Evolutionary conservation across 1,139 yeast species (phyloP).

Genomic region (Diutina ranongensis): DNA sequence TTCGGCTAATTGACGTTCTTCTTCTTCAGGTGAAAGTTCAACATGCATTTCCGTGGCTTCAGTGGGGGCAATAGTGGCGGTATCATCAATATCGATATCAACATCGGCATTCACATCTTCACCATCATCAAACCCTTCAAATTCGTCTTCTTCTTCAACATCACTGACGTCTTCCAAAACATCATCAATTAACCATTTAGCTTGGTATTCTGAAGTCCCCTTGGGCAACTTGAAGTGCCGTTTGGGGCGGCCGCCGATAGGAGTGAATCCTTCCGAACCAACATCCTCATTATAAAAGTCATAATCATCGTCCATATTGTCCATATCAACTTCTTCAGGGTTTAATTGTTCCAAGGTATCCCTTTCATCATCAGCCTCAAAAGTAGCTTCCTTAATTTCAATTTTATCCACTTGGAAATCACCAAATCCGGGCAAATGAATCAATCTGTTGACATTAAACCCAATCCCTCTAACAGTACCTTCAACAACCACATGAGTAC

Average conservation of each 20-base stretch:
- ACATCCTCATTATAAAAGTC: conserved; percentile 39
- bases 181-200: conserved; percentile 75
- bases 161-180: conserved; percentile 38
- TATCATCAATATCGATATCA: conserved; percentile 12
- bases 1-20: conserved; percentile 59
- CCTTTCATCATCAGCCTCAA: conserved; percentile 39
- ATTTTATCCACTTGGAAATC: conserved; percentile 72
- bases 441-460: conserved; percentile 60
- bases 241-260: too few species aligned
- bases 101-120: conserved; percentile 17
- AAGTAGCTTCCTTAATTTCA: conserved; percentile 30
- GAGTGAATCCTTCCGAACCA: conserved; percentile 13
- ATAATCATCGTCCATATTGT: conserved; percentile 16
- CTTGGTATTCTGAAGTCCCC: conserved; percentile 91
- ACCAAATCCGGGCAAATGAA: conserved; percentile 84
- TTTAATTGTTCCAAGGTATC: conserved; percentile 62
- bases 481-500: conserved; percentile 40
- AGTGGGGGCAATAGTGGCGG: conserved; percentile 27
- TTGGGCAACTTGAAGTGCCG: conserved; percentile 47
- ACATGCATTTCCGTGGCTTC: conserved; percentile 54
- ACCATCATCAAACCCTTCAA: conserved; percentile 14
- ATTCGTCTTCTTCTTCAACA: conserved; percentile 27
- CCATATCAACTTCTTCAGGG: conserved; percentile 33
- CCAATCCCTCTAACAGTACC: conserved; percentile 87
- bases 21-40: conserved; percentile 75